Evolutionary conservation across 2,329 filamentous ascomycete genomes (phyloP).

Genomic region (Nigrograna mackinnonii): DNA sequence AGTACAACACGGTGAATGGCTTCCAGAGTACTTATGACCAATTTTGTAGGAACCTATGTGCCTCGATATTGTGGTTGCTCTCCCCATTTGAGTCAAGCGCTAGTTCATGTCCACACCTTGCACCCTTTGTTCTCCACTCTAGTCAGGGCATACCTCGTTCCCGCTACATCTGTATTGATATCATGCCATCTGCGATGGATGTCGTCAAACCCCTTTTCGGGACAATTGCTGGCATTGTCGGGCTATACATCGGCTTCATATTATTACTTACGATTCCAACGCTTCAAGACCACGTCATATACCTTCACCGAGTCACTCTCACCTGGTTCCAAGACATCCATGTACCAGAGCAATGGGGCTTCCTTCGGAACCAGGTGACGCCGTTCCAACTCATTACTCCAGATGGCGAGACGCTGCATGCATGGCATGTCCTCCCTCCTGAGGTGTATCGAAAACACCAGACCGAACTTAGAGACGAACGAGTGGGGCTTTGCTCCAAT

Average conservation of each 20-base stretch:
- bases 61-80: too few relatives aligned
- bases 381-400: slow-evolving; percentile 51
- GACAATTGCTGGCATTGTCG: slow-evolving; percentile 19
- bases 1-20: too few relatives aligned
- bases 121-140: too few relatives aligned
- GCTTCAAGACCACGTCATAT: slow-evolving; percentile 61
- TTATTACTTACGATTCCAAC: slow-evolving; percentile 50
- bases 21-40: too few relatives aligned
- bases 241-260: slow-evolving; percentile 48
- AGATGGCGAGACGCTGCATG: slow-evolving; percentile 47
- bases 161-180: too few relatives aligned
- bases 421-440: slow-evolving; percentile 56
- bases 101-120: too few relatives aligned
- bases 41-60: too few relatives aligned
- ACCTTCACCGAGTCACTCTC: slow-evolving; percentile 57
- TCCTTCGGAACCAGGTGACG: slow-evolving; percentile 53
- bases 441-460: slow-evolving; percentile 51
- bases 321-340: slow-evolving; percentile 60
- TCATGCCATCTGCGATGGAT: slow-evolving; percentile 21
- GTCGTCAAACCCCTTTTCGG: slow-evolving; percentile 24
- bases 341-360: slow-evolving; percentile 52
- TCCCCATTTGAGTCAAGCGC: too few relatives aligned
- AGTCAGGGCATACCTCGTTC: too few relatives aligned
- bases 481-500: slow-evolving; percentile 54
- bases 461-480: slow-evolving; percentile 46